Evolutionary conservation across 192 early-diverging fungal species (phyloP), one percentile per base, ranked within the genome.

Genomic region (Podila epigama): DNA sequence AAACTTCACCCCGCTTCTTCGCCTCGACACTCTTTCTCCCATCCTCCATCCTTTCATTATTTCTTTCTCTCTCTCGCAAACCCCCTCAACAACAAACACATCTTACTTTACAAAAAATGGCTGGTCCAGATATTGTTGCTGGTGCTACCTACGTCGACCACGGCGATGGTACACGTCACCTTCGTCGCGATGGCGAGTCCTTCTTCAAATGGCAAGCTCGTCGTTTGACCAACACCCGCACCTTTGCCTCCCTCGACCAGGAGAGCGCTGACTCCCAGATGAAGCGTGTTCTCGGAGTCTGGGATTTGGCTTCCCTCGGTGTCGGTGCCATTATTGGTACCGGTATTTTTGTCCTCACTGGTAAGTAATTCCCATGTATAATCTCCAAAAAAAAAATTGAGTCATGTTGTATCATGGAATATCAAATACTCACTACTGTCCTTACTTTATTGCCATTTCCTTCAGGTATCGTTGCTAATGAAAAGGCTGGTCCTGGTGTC

Each of bases 401-500:
- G 25, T 55, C 12, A 4, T 58, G 39, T 51, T 11, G n/a, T 18
- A 15, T 4, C 3, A 9, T 48, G n/a, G 36, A 29, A 2, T 29
- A 1, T 2, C 3, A 55, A 55, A 29, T 28, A 60, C 22, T 5
- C 9, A 36, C 25, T 40, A 60, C 58, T 8, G 29, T 55, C 36
- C 40, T n/a, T 41, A 35, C 56, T 37, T 34, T 11, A 34, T 22
- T 5, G 12, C 25, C 16, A 1, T 29, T n/a, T 31, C 33, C 22
- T 12, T 42, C 25, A 68, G 90, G 90, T 44, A 66, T 75, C 6
- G 93, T 92, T 12, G 94, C 94, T 3, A 75, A 81, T 0, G 78
- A 90, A 20, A 87, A 93, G 56, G 91, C 95, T 16, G 95, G 95
- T 1, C 94, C 95, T 5, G 94, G 89, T 29, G 80, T 97, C 16